Evolutionary conservation across 139 green algal species (phyloP).

Genomic region (Zygnema cylindricum): DNA sequence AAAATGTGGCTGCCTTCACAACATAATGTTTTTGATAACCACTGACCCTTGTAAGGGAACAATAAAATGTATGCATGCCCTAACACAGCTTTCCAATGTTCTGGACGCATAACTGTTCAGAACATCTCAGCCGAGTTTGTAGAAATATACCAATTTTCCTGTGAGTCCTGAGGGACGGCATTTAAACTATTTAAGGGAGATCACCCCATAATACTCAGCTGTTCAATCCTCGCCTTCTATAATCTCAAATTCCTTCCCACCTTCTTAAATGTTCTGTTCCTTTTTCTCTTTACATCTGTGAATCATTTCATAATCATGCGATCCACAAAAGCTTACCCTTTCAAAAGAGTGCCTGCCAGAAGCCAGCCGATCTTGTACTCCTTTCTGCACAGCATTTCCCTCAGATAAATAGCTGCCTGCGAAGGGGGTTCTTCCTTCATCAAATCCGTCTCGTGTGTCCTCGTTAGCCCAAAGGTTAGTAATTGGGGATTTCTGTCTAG

Average conservation of each 20-base stretch:
- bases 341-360: not conserved
- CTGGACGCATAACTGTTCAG: too few species aligned
- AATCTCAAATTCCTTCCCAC: not conserved
- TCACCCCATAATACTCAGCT: too few species aligned
- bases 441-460: not conserved
- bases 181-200: too few species aligned
- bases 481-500: not conserved
- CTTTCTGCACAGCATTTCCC: not conserved
- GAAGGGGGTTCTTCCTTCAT: not conserved
- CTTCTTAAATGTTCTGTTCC: not conserved
- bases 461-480: not conserved
- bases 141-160: too few species aligned
- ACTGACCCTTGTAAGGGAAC: too few species aligned
- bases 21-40: too few species aligned
- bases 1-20: too few species aligned
- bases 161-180: too few species aligned
- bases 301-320: not conserved
- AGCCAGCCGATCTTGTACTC: not conserved
- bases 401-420: too few species aligned
- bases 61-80: too few species aligned
- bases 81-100: too few species aligned
- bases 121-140: too few species aligned
- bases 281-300: not conserved
- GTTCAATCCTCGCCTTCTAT: not conserved
- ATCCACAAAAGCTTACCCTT: not conserved